Evolutionary conservation across 2,329 filamentous ascomycete genomes (phyloP).

Genomic region (Scopulariopsis brevicaulis): DNA sequence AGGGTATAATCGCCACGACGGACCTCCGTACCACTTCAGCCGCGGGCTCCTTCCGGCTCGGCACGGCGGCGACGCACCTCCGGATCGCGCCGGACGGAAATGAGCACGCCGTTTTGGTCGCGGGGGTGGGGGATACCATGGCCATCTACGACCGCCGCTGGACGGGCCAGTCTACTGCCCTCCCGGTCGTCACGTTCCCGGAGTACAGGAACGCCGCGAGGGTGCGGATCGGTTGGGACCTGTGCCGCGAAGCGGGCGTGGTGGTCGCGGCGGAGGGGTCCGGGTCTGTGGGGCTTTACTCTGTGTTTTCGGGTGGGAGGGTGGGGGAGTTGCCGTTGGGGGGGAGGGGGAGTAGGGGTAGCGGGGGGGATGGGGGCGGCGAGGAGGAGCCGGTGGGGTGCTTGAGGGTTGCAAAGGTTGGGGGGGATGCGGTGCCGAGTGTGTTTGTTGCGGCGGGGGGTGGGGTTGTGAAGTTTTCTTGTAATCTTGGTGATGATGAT

Average conservation of each 20-base stretch:
- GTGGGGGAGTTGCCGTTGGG: conserved; percentile 12
- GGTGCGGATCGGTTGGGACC: conserved; percentile 38
- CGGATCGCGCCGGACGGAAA: background rate
- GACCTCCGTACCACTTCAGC: background rate
- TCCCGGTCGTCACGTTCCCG: conserved; percentile 33
- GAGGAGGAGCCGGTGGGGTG: background rate
- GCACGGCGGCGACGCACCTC: background rate
- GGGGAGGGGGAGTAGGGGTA: background rate
- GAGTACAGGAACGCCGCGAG: conserved; percentile 37
- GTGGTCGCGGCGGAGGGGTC: conserved; percentile 43
- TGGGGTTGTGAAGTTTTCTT: conserved; percentile 29
- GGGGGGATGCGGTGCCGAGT: conserved; percentile 29
- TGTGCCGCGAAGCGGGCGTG: conserved; percentile 30
- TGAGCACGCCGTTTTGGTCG: conserved; percentile 35
- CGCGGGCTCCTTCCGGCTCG: background rate
- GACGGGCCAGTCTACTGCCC: conserved; percentile 8
- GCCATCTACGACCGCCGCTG: conserved; percentile 45
- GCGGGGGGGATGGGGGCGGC: background rate
- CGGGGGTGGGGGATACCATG: conserved; percentile 36
- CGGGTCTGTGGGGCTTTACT: conserved; percentile 35
- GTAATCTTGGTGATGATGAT: conserved; percentile 16
- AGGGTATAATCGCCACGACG: background rate
- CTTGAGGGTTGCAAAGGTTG: conserved; percentile 33
- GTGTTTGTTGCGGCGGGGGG: conserved; percentile 30
- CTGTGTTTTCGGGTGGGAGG: conserved; percentile 28